Base-by-base conservation (phyloP, 1,284 basidiomycete genomes). In the Austroboletus olivaceoglutinosus region DNA sequence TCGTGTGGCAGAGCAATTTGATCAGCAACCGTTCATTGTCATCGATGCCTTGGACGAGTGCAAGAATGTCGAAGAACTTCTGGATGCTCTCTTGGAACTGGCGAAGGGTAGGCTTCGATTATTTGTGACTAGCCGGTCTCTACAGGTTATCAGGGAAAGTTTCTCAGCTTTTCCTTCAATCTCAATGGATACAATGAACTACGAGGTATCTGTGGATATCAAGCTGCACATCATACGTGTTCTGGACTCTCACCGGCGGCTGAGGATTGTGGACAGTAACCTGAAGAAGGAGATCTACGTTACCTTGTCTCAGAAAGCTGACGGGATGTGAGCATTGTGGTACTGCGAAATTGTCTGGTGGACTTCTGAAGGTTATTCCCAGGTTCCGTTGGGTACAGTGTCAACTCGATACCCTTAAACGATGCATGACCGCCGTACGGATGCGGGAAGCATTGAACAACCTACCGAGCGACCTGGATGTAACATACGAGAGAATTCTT, bases 211-310 rank as follows among this genome's bases (percentile, higher is more conserved):
- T 4, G 5, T 19, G 5, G 50, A 51, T 25, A 51, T 51, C 8
- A 16, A 25, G 19, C 7, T 50, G 2, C 48, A 51, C 12, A 27
- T 51, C 3, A 30, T 7, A 4, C 36, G 25, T 11, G 47, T 25
- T 11, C 2, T 51, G 11, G 48, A 51, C 19, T 50, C 49, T 30
- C 37, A 37, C 12, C 47, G 47, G 29, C 22, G 48, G 22, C 18
- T 51, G 5, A 36, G 48, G 25, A 36, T 30, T 7, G 2, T 43
- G 4, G 34, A 38, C 0, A 4, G 7, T 5, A 15, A 2, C 18
- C 27, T 51, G 33, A 51, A 51, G 22, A 4, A 43, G 4, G 50
- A 51, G 19, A 51, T 51, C n/a, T n/a, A n/a, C n/a, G n/a, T 9
- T 12, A 19, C 11, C 37, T 3, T 3, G 12, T 7, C 2, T 19